Evolutionary conservation across 2,329 filamentous ascomycete species (phyloP), one percentile per base, ranked within the genome.

Genomic region (Blumeria graminis): DNA sequence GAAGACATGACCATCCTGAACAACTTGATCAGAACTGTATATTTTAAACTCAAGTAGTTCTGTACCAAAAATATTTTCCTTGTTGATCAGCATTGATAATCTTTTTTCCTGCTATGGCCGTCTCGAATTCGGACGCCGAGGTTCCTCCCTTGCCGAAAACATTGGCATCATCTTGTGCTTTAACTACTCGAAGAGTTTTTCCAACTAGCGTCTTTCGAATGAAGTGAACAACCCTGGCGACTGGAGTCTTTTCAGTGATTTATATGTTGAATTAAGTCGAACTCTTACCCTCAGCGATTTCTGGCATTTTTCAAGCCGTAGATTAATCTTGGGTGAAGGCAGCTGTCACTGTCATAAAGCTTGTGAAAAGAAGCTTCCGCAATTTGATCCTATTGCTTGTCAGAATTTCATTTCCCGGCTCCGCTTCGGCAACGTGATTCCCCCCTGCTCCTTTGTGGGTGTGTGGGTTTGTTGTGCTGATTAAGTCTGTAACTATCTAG

Each of bases 51-150:
- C 16, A 14, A 43, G 35, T 35, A 33, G 5, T 4, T 6, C 56
- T 59, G 7, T 62, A 77, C 80, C 92, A 98, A 68, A 98, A 96
- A 66, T 96, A 96, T 75, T 96, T 98, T 9, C 92, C 92, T 67
- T 95, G 92, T 58, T 84, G 87, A 3, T 84, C 85, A 3, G 84
- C 85, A 56, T 72, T 74, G 8, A 78, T 58, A 3, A 80, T 79
- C 65, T 80, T 86, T 64, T 84, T 90, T 4, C 86, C 87, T 3
- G 75, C 75, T 65, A 95, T 72, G 0, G 83, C 80, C 56, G 78
- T 75, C 62, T 85, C 74, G 60, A 98, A 88, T 34, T 82, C 83
- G 0, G 77, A 68, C 0, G 82, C 86, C 16, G 77, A 86, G 0
- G 85, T 93, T 34, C 89, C 88, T 18, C 81, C 88, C 69, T 96